phyloP scores from a whole-genome alignment of 1,139 yeast species.

The Saccharomyces hybrid region DNA sequence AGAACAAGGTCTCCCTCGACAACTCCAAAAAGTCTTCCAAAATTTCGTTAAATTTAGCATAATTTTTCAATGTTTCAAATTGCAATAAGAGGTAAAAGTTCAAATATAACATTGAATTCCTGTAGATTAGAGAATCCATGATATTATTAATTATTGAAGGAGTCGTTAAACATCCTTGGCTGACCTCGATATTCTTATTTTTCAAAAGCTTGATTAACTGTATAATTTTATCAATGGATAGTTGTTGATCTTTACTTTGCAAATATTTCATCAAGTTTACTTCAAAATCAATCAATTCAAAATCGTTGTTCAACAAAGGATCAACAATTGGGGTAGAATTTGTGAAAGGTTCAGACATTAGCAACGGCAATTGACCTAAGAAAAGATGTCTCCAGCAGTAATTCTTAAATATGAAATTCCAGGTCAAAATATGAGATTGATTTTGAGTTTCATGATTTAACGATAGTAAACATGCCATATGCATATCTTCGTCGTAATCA shows the following conservation, averaged over 20 bases:
- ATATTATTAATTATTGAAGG: constrained; percentile 21
- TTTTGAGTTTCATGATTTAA: constrained; percentile 23
- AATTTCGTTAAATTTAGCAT: constrained; percentile 14
- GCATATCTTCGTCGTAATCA: constrained; percentile 26
- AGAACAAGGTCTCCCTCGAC: constrained; percentile 25
- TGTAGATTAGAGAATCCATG: constrained; percentile 24
- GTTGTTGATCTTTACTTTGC: constrained; percentile 19
- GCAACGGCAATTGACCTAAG: constrained; percentile 23
- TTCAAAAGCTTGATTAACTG: constrained; percentile 16
- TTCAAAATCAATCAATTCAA: constrained; percentile 16
- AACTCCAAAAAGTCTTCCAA: constrained; percentile 21
- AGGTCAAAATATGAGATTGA: constrained; percentile 15
- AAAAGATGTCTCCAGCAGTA: constrained; percentile 27
- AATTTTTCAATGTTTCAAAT: constrained; percentile 19
- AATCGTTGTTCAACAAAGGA: constrained; percentile 20
- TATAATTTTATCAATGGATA: constrained; percentile 19
- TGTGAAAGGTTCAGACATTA: constrained; percentile 13
- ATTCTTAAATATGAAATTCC: constrained; percentile 27
- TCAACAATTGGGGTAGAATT: constrained; percentile 23
- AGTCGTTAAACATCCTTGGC: constrained; percentile 20
- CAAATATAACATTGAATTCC: constrained; percentile 20
- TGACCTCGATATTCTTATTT: constrained; percentile 15
- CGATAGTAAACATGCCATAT: constrained; percentile 19
- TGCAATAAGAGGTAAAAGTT: constrained; percentile 21
- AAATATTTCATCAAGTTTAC: constrained; percentile 22